A percentile compares a stretch with the other conserved stretches of the same genome.
Evolutionary conservation across 306 rosid species (phyloP).

Genomic region (Prunus armeniaca): DNA sequence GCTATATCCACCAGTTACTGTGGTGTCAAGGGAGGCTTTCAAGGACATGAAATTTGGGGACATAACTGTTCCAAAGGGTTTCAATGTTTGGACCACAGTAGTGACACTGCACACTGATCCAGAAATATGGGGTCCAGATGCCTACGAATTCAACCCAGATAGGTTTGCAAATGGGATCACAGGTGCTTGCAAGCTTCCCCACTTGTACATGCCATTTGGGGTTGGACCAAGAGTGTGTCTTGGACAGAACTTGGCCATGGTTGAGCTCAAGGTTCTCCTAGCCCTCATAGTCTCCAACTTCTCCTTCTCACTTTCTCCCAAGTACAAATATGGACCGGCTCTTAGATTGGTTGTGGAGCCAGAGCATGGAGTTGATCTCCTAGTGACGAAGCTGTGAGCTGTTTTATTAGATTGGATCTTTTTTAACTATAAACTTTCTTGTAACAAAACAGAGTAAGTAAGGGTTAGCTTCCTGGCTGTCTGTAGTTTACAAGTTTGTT

Average conservation of each 20-base stretch:
- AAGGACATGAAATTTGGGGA: conserved; percentile 23
- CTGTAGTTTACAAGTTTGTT: too few species aligned
- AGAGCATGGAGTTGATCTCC: conserved; percentile 38
- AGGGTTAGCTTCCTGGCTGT: too few species aligned
- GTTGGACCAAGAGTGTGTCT: conserved; percentile 23
- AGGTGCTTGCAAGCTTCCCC: conserved; percentile 29
- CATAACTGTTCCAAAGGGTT: conserved; percentile 18
- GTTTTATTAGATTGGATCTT: too few species aligned
- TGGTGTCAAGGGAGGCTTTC: conserved; percentile 26
- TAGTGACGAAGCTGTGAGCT: conserved; percentile 30
- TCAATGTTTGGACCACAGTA: conserved; percentile 19
- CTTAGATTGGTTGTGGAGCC: conserved; percentile 29
- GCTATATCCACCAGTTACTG: conserved; percentile 16
- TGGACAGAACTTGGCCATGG: conserved; percentile 23
- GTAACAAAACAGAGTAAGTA: too few species aligned
- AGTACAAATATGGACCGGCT: conserved; percentile 31
- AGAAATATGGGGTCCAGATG: conserved; percentile 26
- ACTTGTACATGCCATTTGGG: conserved; percentile 28
- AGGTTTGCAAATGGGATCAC: conserved; percentile 20
- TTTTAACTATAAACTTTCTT: too few species aligned
- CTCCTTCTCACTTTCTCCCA: conserved; percentile 36
- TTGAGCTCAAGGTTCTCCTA: conserved; percentile 20
- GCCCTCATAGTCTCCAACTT: conserved; percentile 41
- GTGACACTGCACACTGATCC: conserved; percentile 9
- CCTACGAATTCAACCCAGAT: conserved; percentile 23